Evolutionary conservation across 2,329 filamentous ascomycete species (phyloP).

Genomic region (Alternaria ethzedia): DNA sequence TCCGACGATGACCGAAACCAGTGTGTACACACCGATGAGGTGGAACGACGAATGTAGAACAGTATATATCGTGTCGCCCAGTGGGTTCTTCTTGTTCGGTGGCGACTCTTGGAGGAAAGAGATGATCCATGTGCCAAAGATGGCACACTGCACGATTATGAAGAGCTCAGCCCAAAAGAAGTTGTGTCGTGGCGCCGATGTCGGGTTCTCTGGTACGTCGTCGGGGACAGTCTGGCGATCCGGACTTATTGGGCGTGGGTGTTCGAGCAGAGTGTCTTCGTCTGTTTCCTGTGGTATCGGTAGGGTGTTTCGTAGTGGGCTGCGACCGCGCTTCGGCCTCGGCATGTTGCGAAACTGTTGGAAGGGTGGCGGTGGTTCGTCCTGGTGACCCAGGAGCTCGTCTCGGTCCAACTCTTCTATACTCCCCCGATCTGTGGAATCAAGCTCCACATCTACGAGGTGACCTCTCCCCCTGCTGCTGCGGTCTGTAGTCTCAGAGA

Average conservation of each 20-base stretch:
- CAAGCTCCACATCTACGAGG: conserved; percentile 87
- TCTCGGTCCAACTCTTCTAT: conserved; percentile 48
- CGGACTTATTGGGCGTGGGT: conserved; percentile 55
- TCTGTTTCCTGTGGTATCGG: conserved; percentile 59
- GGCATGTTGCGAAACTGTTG: conserved; percentile 62
- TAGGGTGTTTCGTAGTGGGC: conserved; percentile 48
- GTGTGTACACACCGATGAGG: conserved; percentile 86
- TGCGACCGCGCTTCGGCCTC: conserved; percentile 48
- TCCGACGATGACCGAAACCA: conserved; percentile 87
- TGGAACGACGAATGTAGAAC: conserved; percentile 86
- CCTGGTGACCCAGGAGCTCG: conserved; percentile 48
- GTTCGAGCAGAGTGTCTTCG: conserved; percentile 55
- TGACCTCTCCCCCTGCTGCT: conserved; percentile 66
- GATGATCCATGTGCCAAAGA: conserved; percentile 87
- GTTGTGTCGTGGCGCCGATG: conserved; percentile 68
- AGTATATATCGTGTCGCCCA: conserved; percentile 94
- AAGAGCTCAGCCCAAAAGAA: conserved; percentile 92
- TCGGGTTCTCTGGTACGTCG: conserved; percentile 59
- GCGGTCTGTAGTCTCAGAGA: conserved; percentile 50
- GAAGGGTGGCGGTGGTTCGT: conserved; percentile 62
- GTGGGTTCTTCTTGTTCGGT: conserved; percentile 69
- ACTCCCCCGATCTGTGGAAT: conserved; percentile 63
- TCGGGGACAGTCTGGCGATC: conserved; percentile 62
- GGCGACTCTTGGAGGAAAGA: conserved; percentile 87
- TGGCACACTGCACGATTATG: conserved; percentile 79